These are phyloP conservation scores for Steccherinum ochraceum DNA, from an alignment of 768 basidiomycete genomes.

Conservation along the genomic window DNA sequence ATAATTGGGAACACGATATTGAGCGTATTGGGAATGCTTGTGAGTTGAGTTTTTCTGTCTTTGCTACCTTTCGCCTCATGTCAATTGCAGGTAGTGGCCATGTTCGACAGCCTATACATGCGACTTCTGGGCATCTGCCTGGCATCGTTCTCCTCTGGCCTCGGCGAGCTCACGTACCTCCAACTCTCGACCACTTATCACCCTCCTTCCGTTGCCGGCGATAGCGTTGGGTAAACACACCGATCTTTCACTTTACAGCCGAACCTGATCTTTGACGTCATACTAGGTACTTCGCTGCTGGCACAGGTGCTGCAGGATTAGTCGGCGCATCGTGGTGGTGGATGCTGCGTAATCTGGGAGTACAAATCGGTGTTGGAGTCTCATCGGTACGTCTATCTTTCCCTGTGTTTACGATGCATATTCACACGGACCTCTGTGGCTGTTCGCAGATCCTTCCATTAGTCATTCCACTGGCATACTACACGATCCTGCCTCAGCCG, in stretches of 20 bases:
- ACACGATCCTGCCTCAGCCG: conserved; percentile 66
- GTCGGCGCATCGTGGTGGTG: conserved; percentile 95
- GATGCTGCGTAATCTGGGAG: conserved; percentile 81
- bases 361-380: conserved; percentile 74
- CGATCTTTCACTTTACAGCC: too few relatives aligned
- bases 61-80: not conserved
- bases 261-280: too few relatives aligned
- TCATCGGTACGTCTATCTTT: conserved; percentile 53
- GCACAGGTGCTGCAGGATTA: conserved; percentile 92
- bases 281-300: conserved; percentile 83
- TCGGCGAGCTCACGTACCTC: conserved; percentile 92
- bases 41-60: conserved; percentile 31
- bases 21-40: conserved; percentile 83
- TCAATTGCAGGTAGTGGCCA: conserved; percentile 65
- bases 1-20: conserved; percentile 68
- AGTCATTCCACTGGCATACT: conserved; percentile 71
- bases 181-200: conserved; percentile 85
- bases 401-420: not conserved
- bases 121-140: conserved; percentile 76
- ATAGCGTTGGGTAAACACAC: conserved; percentile 65
- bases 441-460: conserved; percentile 67
- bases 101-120: conserved; percentile 56
- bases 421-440: not conserved
- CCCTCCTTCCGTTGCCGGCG: conserved; percentile 63
- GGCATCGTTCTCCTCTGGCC: conserved; percentile 84